Percentiles rank a stretch among this genome's conserved stretches.
Conservation (phyloP, 176 grass and related monocot species). For the Raddia guianensis region DNA sequence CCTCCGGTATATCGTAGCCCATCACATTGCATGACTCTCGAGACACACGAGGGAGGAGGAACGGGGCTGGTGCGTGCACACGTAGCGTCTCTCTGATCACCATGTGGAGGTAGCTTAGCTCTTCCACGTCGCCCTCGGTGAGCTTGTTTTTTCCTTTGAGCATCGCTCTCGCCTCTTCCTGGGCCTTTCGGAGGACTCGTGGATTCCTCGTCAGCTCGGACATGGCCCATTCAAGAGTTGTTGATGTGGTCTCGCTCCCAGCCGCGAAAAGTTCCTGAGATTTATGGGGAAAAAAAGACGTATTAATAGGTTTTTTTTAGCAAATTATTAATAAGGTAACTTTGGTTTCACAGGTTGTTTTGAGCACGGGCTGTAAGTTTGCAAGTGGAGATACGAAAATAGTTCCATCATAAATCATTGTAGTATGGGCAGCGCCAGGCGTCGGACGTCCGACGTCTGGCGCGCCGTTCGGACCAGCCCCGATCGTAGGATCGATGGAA, state of each 20-base stretch:
- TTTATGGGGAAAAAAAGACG: no score
- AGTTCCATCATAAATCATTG: no score
- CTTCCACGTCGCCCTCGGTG: not conserved
- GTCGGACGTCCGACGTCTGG: no score
- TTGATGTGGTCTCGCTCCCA: constrained; percentile 34
- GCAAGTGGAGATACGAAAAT: no score
- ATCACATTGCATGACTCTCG: not conserved
- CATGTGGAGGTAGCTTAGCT: constrained; percentile 1
- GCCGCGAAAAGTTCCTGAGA: constrained; percentile 34
- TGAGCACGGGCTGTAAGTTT: no score
- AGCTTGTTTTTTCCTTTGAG: constrained; percentile 1
- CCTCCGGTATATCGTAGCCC: constrained; percentile 9
- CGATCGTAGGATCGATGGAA: no score
- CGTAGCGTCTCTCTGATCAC: constrained; percentile 6
- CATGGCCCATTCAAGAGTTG: constrained; percentile 17
- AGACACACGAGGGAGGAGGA: constrained; percentile 29
- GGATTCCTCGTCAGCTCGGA: constrained; percentile 20
- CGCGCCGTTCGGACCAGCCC: no score
- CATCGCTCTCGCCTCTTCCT: constrained; percentile 22
- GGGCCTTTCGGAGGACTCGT: constrained; percentile 10
- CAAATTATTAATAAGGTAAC: no score
- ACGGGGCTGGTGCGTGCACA: no score
- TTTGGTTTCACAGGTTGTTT: no score
- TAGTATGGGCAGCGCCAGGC: no score
- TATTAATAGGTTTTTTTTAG: no score